Evolutionary conservation across 1,284 basidiomycete genomes (phyloP), one percentile per base, ranked within the genome.

Genomic region (Rhodotorula sp.): DNA sequence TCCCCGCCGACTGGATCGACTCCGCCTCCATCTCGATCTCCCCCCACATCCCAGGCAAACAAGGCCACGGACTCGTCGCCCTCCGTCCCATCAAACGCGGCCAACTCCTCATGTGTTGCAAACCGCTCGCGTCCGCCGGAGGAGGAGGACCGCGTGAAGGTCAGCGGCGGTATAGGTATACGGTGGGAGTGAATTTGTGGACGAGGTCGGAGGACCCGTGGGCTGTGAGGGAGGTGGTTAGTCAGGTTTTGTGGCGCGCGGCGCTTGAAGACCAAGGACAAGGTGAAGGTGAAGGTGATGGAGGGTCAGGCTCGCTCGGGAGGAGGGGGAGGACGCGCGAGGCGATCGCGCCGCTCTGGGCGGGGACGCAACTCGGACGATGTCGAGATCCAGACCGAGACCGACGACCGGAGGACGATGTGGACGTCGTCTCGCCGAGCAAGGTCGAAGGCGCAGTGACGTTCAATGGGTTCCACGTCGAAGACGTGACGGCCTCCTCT

Each of bases 401-500:
- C 15, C 20, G 46, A n/a, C 29, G 48, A 12, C 39, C 16, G 23
- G 39, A 21, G 23, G 39, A 21, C 18, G 47, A 10, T 6, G 29
- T 5, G 12, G 48, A 48, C 47, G n/a, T 64, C 12, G 26, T 76
- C 47, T 67, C 74, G 51, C 34, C 66, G 6, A 72, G 69, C 39
- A 43, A 68, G 7, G 39, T 75, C 21, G 78, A 77, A 54, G 73
- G 64, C 5, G 60, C 73, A 26, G 70, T 72, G 8, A 76, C 72
- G 12, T 76, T 68, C 72, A 79, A 79, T 46, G 61, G 70, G 12
- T 79, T 79, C 67, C 56, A 65, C 34, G 58, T 72, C n/a, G 69
- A 73, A 26, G 68, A 70, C 56, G 65, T 76, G n/a, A 64, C 74
- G 10, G 29, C 59, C 4, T 48, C 34, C 34, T 34, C 34, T 5